Evolutionary conservation across 768 basidiomycete species (phyloP), one percentile per base, ranked within the genome.

Genomic region (Myochromella boudieri): DNA sequence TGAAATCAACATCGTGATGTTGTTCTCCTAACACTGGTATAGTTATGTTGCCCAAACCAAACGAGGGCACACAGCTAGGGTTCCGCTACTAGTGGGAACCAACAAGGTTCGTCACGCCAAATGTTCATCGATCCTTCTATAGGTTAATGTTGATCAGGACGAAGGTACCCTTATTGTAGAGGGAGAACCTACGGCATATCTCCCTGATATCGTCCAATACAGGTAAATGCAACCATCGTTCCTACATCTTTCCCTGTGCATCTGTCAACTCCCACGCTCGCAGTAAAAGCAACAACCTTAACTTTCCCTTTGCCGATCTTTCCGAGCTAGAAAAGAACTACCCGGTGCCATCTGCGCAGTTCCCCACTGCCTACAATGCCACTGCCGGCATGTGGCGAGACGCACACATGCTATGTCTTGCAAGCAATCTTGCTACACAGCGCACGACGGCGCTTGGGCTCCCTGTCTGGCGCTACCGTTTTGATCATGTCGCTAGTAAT

Each of bases 121-220:
- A n/a, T n/a, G n/a, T n/a, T n/a, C n/a, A n/a, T n/a, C n/a, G n/a
- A n/a, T n/a, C n/a, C n/a, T n/a, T n/a, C n/a, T n/a, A n/a, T n/a
- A n/a, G n/a, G n/a, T n/a, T n/a, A n/a, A n/a, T n/a, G n/a, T n/a
- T n/a, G n/a, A n/a, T n/a, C 29, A 65, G 62, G 64, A 67, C 28
- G 66, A 67, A n/a, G 64, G 64, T 17, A 67, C 63, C 9, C 47
- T 67, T 3, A 67, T 67, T 21, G 63, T 65, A 15, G 66, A 67
- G 51, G 63, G 61, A 15, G 64, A 67, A 43, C 59, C 60, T 20
- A 65, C 64, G 2, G 64, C 66, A n/a, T 65, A 67, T 48, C 59
- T 67, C 1, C 20, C 57, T 32, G 60, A 62, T 46, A 65, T 67
- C 24, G 44, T 54, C 18, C 43, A 59, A 22, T 65, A 65, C 43